Evolutionary conservation across 345 rosid genomes (phyloP).

Genomic region (Arabis alpina): DNA sequence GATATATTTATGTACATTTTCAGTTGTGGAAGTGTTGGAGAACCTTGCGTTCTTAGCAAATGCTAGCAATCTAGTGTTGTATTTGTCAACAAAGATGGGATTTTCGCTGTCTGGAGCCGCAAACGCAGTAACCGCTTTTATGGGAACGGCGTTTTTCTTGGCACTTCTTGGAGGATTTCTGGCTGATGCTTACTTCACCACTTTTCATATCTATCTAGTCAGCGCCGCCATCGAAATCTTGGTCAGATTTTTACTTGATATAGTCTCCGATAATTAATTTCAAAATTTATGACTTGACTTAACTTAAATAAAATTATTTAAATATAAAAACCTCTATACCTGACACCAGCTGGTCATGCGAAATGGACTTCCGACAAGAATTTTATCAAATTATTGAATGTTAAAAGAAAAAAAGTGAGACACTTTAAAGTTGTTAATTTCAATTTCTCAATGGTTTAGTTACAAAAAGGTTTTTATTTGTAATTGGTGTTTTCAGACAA

Average conservation of each 20-base stretch:
- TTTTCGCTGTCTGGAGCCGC: constrained; percentile 85
- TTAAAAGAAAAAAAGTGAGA: neutral
- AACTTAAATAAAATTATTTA: neutral
- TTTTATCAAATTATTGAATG: constrained; percentile 5
- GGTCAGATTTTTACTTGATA: constrained; percentile 47
- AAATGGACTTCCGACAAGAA: neutral
- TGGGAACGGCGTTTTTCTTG: constrained; percentile 90
- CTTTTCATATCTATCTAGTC: constrained; percentile 66
- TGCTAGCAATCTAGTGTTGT: constrained; percentile 92
- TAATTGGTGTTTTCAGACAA: neutral
- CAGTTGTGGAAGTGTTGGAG: constrained; percentile 87
- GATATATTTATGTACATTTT: constrained; percentile 11
- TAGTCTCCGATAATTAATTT: neutral
- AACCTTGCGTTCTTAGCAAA: constrained; percentile 86
- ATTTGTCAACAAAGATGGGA: constrained; percentile 70
- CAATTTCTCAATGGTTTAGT: neutral
- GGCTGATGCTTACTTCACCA: constrained; percentile 74
- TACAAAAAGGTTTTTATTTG: neutral
- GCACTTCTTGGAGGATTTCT: constrained; percentile 89
- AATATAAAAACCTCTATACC: neutral
- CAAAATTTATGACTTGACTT: neutral
- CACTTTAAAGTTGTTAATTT: neutral
- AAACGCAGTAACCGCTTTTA: constrained; percentile 80
- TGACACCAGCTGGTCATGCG: constrained; percentile 24
- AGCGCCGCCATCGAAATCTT: constrained; percentile 73